Evolutionary conservation across 192 early-diverging fungal species (phyloP).

Genomic region (Kappamyces sp.): DNA sequence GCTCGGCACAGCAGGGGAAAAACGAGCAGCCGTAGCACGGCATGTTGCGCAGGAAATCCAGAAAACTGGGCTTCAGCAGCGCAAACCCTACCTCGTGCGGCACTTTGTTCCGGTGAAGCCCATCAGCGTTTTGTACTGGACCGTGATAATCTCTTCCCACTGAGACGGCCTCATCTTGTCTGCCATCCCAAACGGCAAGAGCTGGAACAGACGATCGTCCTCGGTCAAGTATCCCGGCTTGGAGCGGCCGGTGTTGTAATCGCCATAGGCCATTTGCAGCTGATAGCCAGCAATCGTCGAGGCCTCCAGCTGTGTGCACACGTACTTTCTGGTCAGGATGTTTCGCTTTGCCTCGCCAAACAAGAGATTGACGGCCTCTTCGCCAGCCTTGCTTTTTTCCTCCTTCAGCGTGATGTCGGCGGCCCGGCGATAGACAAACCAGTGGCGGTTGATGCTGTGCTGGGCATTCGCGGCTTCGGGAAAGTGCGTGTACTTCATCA

Average conservation of each 20-base stretch:
- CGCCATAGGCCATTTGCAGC: slow-evolving; percentile 36
- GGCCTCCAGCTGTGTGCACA: slow-evolving; percentile 42
- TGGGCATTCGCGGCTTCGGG: slow-evolving; percentile 43
- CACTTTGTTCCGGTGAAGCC: slow-evolving; percentile 4
- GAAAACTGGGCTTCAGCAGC: slow-evolving; percentile 25
- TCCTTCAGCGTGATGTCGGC: slow-evolving; percentile 31
- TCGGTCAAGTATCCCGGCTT: slow-evolving; percentile 42
- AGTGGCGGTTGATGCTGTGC: slow-evolving; percentile 49
- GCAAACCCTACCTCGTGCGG: slow-evolving; percentile 2
- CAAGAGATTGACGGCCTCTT: slow-evolving; percentile 35
- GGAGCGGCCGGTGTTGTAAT: slow-evolving; percentile 34
- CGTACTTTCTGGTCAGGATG: slow-evolving; percentile 42
- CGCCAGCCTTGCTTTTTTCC: slow-evolving; percentile 28
- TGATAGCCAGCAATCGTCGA: slow-evolving; percentile 41
- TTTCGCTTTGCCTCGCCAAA: slow-evolving; percentile 58
- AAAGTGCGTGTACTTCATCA: slow-evolving; percentile 54
- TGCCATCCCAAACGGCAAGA: not conserved
- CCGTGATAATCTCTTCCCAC: slow-evolving; percentile 29
- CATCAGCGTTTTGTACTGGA: slow-evolving; percentile 20
- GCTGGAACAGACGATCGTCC: slow-evolving; percentile 10
- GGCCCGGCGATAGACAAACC: slow-evolving; percentile 51
- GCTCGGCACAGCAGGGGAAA: slow-evolving; percentile 43
- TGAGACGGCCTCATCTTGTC: not conserved
- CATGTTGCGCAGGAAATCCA: slow-evolving; percentile 41
- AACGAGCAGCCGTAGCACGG: slow-evolving; percentile 51